Percentiles rank a stretch among this genome's conserved stretches.
Evolutionary conservation across 176 grass and related monocot genomes (phyloP).

Genomic region (Chrysopogon serrulatus): DNA sequence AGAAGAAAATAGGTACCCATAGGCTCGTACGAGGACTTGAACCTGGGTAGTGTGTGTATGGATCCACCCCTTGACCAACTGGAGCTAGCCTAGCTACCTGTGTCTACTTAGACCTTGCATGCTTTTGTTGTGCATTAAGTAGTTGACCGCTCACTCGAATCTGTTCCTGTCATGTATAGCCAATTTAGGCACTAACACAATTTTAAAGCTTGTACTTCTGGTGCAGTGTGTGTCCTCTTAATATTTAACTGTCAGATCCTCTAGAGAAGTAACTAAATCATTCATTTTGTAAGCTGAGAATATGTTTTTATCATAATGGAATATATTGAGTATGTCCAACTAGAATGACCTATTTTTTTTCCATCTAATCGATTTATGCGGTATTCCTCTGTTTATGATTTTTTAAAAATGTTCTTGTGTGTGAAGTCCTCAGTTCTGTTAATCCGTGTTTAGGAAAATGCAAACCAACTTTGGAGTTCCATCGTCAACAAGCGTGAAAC

Average conservation of each 20-base stretch:
- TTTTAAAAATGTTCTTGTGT: not conserved
- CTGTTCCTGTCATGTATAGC: not conserved
- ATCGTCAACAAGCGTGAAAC: conserved; percentile 33
- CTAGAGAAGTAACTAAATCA: not conserved
- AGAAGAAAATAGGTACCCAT: no score
- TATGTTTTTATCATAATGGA: no score
- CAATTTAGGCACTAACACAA: not conserved
- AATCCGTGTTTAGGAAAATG: conserved; percentile 25
- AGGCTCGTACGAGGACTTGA: no score
- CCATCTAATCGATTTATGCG: not conserved
- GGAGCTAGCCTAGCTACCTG: no score
- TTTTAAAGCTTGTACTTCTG: not conserved
- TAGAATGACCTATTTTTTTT: not conserved
- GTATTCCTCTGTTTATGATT: not conserved
- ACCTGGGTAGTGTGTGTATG: no score
- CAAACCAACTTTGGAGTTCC: conserved; percentile 34
- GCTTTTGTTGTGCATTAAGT: not conserved
- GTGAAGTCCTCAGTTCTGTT: conserved; percentile 12
- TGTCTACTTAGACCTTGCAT: not conserved
- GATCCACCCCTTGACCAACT: no score
- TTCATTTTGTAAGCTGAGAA: not conserved
- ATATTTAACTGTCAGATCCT: not conserved
- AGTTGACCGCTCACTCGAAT: not conserved
- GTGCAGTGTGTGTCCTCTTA: not conserved
- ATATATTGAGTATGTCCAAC: not conserved